Evolutionary conservation across 441 rosid genomes (phyloP).

Genomic region (Arabidopsis hybrid): DNA sequence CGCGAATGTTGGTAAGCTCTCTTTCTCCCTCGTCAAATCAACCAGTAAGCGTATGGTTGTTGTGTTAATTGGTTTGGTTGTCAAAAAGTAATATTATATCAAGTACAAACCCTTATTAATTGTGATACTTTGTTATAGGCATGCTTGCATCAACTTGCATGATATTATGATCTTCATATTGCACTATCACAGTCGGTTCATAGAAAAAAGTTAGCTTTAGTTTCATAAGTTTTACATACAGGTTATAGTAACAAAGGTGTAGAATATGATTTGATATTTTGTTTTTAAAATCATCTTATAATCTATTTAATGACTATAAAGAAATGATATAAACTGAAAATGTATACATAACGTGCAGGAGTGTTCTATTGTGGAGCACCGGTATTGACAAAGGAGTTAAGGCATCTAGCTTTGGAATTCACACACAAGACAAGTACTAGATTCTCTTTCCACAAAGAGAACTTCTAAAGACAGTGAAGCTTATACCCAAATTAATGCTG

Average conservation of each 20-base stretch:
- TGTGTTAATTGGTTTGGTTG: neutral
- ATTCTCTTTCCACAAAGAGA: slow-evolving; percentile 47
- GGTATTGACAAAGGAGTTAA: slow-evolving; percentile 33
- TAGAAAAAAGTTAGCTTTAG: slow-evolving; percentile 9
- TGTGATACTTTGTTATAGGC: neutral
- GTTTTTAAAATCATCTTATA: neutral
- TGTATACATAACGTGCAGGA: slow-evolving; percentile 26
- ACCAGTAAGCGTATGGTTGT: neutral
- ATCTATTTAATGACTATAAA: neutral
- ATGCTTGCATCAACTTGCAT: slow-evolving; percentile 13
- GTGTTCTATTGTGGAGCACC: slow-evolving; percentile 44
- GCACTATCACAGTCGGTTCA: neutral
- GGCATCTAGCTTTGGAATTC: slow-evolving; percentile 41
- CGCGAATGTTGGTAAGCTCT: slow-evolving; percentile 41
- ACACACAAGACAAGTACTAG: slow-evolving; percentile 36
- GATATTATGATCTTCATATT: neutral
- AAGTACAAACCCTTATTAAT: neutral
- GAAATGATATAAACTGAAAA: neutral
- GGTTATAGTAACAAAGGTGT: neutral
- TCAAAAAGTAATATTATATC: neutral
- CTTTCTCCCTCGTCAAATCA: neutral
- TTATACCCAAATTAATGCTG: slow-evolving; percentile 9
- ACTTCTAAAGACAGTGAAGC: slow-evolving; percentile 29
- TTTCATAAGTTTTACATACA: neutral
- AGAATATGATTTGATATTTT: neutral